These are phyloP conservation scores for Thermothelomyces thermophilus DNA, from an alignment of 2,329 filamentous ascomycete genomes.

Conservation along the genomic window DNA sequence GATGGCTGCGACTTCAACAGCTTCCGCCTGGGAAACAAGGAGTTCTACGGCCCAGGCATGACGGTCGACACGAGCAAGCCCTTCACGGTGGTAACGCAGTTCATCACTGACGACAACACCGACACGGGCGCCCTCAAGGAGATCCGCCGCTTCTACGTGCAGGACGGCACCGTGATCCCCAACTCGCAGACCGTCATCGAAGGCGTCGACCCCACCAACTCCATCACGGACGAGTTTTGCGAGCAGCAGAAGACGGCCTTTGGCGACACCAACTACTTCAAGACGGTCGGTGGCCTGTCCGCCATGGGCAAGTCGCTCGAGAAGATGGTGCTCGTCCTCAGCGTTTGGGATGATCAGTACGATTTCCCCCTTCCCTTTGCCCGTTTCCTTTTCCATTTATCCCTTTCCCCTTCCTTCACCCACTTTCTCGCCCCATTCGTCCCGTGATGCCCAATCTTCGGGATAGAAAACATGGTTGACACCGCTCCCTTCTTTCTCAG, in stretches of 20 bases:
- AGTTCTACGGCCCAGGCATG: constrained; percentile 48
- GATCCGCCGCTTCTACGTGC: constrained; percentile 53
- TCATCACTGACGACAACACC: constrained; percentile 35
- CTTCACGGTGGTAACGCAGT: constrained; percentile 55
- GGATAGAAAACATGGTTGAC: too few species aligned
- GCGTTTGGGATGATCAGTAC: constrained; percentile 50
- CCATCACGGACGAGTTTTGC: constrained; percentile 49
- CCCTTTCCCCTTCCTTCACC: not conserved
- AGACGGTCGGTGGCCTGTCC: constrained; percentile 45
- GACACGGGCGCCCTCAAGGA: constrained; percentile 43
- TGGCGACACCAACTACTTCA: constrained; percentile 44
- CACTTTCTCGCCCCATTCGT: too few species aligned
- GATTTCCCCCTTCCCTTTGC: too few species aligned
- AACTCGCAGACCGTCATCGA: constrained; percentile 32
- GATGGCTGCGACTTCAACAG: constrained; percentile 57
- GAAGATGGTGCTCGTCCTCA: constrained; percentile 31
- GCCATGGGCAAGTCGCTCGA: constrained; percentile 39
- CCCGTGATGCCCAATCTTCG: too few species aligned
- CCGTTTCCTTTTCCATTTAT: not conserved
- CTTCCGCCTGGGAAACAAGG: constrained; percentile 50
- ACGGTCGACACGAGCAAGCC: constrained; percentile 47
- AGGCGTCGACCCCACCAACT: constrained; percentile 28
- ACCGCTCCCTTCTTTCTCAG: too few species aligned
- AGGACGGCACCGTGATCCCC: constrained; percentile 46
- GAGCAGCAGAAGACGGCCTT: constrained; percentile 48